A percentile compares a stretch with the other conserved stretches of the same genome.
These are phyloP conservation scores for Neoboletus subvelutipes DNA, from an alignment of 768 basidiomycete genomes.

Conservation along the genomic window DNA sequence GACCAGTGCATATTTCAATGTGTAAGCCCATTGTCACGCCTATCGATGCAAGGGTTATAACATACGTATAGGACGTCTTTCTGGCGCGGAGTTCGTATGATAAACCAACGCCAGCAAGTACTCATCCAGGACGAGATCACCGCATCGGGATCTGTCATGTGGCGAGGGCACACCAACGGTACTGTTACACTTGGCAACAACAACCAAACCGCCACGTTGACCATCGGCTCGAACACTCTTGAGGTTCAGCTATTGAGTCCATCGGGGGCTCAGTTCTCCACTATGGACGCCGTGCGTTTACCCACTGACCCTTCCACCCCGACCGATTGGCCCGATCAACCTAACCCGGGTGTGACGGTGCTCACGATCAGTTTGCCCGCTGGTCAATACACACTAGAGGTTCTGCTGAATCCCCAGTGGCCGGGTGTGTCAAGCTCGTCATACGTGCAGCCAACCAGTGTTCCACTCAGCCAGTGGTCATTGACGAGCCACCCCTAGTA, in stretches of 20 bases:
- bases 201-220: constrained; percentile 72
- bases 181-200: constrained; percentile 54
- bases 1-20: constrained; percentile 69
- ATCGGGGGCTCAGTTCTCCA: constrained; percentile 62
- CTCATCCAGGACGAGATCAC: constrained; percentile 91
- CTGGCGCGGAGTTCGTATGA: constrained; percentile 78
- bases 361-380: constrained; percentile 64
- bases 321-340: constrained; percentile 57
- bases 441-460: constrained; percentile 63
- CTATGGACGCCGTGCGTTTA: constrained; percentile 53
- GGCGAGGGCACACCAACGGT: constrained; percentile 98
- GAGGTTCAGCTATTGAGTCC: constrained; percentile 64
- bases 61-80: constrained; percentile 54
- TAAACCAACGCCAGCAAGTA: constrained; percentile 86
- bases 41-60: constrained; percentile 15
- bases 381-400: constrained; percentile 75
- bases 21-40: constrained; percentile 45
- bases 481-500: constrained; percentile 64
- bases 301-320: constrained; percentile 64
- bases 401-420: constrained; percentile 96
- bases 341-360: constrained; percentile 78
- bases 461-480: constrained; percentile 73
- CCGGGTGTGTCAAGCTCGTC: constrained; percentile 60
- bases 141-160: constrained; percentile 58
- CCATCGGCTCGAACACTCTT: constrained; percentile 67